These are phyloP conservation scores for Triticum timopheevii DNA, from an alignment of 176 grass and related monocot genomes.

Conservation along the genomic window DNA sequence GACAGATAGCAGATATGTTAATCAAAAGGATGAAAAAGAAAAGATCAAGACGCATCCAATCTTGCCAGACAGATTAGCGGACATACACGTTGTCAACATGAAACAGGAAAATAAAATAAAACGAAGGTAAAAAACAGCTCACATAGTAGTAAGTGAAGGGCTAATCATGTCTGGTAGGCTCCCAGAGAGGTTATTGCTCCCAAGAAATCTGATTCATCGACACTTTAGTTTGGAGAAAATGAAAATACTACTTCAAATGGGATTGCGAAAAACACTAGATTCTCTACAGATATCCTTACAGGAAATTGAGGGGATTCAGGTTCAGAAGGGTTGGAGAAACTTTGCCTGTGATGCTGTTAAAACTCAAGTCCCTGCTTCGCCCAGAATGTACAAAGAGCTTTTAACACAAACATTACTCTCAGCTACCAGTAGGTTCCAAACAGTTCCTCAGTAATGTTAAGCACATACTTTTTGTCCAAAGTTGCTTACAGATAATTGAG, in stretches of 20 bases:
- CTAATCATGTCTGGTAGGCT: conserved; percentile 34
- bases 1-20: background rate
- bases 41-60: background rate
- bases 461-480: too few species aligned
- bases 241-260: background rate
- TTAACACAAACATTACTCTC: background rate
- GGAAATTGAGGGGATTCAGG: conserved; percentile 19
- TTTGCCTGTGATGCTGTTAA: conserved; percentile 58
- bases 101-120: background rate
- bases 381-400: background rate
- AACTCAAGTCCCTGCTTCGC: conserved; percentile 51
- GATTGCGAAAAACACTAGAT: background rate
- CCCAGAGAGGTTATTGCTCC: conserved; percentile 56
- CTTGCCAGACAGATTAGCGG: background rate
- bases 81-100: background rate
- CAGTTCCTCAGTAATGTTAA: background rate
- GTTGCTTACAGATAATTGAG: conserved; percentile 14
- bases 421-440: background rate
- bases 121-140: background rate
- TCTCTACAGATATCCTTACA: conserved; percentile 27
- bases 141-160: conserved; percentile 39
- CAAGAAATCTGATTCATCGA: conserved; percentile 58
- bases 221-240: background rate
- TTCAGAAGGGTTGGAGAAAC: conserved; percentile 18
- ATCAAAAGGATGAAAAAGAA: background rate